These are phyloP conservation scores for Tolypocladium album DNA, from an alignment of 2,329 filamentous ascomycete genomes.

Conservation along the genomic window DNA sequence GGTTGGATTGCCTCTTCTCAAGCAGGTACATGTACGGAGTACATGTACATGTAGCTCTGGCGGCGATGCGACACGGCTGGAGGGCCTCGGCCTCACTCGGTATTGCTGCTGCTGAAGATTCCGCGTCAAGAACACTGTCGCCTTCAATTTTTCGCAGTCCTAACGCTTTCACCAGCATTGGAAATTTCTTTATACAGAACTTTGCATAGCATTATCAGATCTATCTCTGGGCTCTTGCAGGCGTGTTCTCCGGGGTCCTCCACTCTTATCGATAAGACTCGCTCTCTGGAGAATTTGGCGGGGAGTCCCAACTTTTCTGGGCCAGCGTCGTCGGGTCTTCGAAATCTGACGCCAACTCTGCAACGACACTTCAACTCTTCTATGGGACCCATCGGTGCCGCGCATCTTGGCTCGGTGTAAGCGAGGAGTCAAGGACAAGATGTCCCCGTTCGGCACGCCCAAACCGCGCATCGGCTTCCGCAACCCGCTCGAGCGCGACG, in stretches of 20 bases:
- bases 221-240: no score
- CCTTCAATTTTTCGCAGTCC: no score
- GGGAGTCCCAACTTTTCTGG: background rate
- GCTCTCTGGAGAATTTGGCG: background rate
- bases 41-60: no score
- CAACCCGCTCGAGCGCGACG: conserved; percentile 49
- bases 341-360: background rate
- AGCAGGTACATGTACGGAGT: background rate
- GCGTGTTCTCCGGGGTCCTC: background rate
- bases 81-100: no score
- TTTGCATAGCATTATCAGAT: no score
- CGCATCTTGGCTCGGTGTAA: background rate
- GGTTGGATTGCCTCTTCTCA: background rate
- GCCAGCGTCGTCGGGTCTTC: background rate
- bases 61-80: background rate
- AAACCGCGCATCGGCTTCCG: conserved; percentile 10
- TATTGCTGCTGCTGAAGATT: no score
- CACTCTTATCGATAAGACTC: background rate
- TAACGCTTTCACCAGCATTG: no score
- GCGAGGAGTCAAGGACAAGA: background rate
- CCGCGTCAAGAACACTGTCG: no score
- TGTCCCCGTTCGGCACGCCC: background rate
- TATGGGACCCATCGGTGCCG: background rate
- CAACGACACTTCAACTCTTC: background rate
- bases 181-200: no score